A percentile compares a stretch with the other conserved stretches of the same genome.
phyloP scores from a whole-genome alignment of 805 yeast genomes.

The Barnettozyma botsteinii region DNA sequence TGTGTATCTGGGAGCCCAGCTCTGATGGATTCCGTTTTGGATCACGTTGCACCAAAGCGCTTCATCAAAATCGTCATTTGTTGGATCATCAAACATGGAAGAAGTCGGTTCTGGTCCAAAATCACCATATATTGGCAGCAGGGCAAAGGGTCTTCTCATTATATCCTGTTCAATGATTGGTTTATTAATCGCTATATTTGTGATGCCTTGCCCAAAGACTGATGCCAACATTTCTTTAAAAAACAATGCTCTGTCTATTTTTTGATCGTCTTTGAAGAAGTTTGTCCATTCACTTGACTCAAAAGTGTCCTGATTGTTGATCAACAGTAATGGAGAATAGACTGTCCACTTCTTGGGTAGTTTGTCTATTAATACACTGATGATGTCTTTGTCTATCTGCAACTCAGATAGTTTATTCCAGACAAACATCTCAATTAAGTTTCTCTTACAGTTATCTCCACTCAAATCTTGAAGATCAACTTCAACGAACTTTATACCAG shows the following conservation, averaged over 20 bases:
- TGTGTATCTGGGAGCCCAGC: constrained; percentile 81
- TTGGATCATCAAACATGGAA: constrained; percentile 31
- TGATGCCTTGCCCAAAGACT: constrained; percentile 24
- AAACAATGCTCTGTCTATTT: constrained; percentile 9
- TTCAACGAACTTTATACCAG: background rate
- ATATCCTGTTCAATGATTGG: constrained; percentile 55
- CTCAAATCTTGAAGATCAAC: background rate
- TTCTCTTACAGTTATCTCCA: too few species aligned
- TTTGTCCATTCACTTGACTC: constrained; percentile 32
- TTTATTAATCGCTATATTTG: constrained; percentile 67
- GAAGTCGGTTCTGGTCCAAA: constrained; percentile 45
- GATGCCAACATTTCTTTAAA: constrained; percentile 21
- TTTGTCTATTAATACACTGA: background rate
- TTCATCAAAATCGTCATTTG: constrained; percentile 34
- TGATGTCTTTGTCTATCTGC: background rate
- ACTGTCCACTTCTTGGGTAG: constrained; percentile 53
- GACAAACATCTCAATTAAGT: background rate
- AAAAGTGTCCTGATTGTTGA: constrained; percentile 46
- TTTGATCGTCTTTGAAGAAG: constrained; percentile 12
- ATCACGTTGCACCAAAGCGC: constrained; percentile 68
- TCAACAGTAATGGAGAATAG: constrained; percentile 62
- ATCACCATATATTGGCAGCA: constrained; percentile 57
- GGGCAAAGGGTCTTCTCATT: constrained; percentile 59
- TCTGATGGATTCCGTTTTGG: constrained; percentile 72
- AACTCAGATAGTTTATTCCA: background rate